These are phyloP conservation scores for Nitzschia sp. DNA, from an alignment of 108 stramenopile genomes.

Conservation along the genomic window DNA sequence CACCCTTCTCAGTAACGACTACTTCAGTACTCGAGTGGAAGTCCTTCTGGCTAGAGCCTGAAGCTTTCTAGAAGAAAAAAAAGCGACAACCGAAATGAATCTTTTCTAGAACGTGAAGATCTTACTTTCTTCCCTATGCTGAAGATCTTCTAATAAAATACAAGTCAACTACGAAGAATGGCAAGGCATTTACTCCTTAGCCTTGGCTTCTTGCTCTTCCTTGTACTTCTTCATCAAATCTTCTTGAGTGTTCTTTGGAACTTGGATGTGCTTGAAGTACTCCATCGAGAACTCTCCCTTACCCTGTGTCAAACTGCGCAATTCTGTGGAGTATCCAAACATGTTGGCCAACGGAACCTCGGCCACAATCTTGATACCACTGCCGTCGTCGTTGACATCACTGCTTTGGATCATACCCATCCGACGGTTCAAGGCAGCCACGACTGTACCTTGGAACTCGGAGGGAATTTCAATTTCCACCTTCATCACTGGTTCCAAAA, in stretches of 20 bases:
- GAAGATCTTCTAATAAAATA: too few species aligned
- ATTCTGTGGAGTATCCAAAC: slow-evolving; percentile 97
- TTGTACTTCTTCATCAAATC: slow-evolving; percentile 88
- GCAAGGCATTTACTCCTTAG: slow-evolving; percentile 19
- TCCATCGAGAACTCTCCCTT: slow-evolving; percentile 99
- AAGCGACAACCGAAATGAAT: too few species aligned
- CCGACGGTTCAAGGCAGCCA: slow-evolving; percentile 90
- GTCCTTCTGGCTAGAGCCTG: too few species aligned
- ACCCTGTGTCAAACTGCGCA: slow-evolving; percentile 94
- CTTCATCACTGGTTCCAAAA: slow-evolving; percentile 96
- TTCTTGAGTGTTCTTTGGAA: slow-evolving; percentile 80
- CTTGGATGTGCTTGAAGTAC: slow-evolving; percentile 88
- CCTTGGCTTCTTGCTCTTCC: slow-evolving; percentile 64
- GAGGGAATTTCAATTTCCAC: slow-evolving; percentile 91
- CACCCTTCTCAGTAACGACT: too few species aligned
- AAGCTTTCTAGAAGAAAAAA: too few species aligned
- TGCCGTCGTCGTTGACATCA: slow-evolving; percentile 93
- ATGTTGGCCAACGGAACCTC: slow-evolving; percentile 93
- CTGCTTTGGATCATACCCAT: slow-evolving; percentile 92
- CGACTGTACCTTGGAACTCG: slow-evolving; percentile 97
- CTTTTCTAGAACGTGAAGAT: too few species aligned
- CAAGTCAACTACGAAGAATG: too few species aligned
- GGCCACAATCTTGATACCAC: slow-evolving; percentile 78
- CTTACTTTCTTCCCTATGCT: too few species aligned
- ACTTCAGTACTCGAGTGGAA: too few species aligned